A percentile compares a stretch with the other conserved stretches of the same genome.
Conservation (phyloP, 1,284 basidiomycete genomes). For the Apiotrichum porosum region DNA sequence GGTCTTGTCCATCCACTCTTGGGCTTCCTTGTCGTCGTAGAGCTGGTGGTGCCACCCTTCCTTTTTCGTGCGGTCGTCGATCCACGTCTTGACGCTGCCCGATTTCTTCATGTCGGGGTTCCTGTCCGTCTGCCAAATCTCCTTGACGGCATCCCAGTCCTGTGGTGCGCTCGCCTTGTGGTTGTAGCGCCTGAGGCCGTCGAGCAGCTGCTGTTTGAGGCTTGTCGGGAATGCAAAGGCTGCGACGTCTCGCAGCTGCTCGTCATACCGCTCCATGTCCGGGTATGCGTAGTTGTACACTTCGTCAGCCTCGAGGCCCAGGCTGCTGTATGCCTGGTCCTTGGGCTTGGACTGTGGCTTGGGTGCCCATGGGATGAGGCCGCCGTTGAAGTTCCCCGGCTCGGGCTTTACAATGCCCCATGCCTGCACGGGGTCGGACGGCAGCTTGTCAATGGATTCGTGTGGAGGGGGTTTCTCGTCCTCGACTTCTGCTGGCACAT, state of each 20-base stretch:
- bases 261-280: conserved; percentile 15
- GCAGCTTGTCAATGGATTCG: conserved; percentile 20
- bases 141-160: conserved; percentile 16
- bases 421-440: conserved; percentile 32
- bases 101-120: conserved; percentile 11
- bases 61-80: conserved; percentile 18
- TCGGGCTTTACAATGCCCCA: conserved; percentile 26
- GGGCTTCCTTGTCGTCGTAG: conserved; percentile 26
- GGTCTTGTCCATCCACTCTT: neutral
- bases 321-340: neutral
- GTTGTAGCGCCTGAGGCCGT: conserved; percentile 20
- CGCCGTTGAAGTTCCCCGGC: conserved; percentile 18
- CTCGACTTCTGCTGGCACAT: too few species aligned
- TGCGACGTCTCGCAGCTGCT: conserved; percentile 26
- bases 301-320: conserved; percentile 36
- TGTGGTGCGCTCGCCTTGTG: neutral
- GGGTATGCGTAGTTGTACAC: conserved; percentile 29
- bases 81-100: conserved; percentile 33
- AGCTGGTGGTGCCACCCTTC: conserved; percentile 44
- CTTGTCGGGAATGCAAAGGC: conserved; percentile 19
- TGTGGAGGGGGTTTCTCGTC: too few species aligned
- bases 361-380: conserved; percentile 27
- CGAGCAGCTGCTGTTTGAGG: conserved; percentile 6
- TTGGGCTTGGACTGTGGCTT: conserved; percentile 5
- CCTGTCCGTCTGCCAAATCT: conserved; percentile 48